Evolutionary conservation across 192 early-diverging fungal genomes (phyloP).

Genomic region (Umbelopsis sp.): DNA sequence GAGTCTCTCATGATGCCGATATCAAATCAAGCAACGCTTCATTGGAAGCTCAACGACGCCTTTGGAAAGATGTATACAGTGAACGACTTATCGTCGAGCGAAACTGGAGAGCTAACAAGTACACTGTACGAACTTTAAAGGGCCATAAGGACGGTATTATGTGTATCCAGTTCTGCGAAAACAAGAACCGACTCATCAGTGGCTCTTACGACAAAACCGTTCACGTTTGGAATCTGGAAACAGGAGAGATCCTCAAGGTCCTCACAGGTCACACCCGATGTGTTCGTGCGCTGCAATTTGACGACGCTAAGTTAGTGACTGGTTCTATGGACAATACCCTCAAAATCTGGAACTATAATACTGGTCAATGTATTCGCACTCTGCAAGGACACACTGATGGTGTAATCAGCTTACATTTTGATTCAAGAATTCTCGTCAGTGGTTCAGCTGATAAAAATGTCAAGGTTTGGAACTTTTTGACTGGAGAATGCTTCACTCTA

Average conservation of each 20-base stretch:
- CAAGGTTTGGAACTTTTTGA: constrained; percentile 82
- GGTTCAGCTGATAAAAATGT: constrained; percentile 85
- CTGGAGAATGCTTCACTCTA: constrained; percentile 69
- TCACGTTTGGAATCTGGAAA: constrained; percentile 85
- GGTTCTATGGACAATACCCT: constrained; percentile 92
- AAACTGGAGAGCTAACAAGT: constrained; percentile 87
- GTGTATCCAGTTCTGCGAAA: constrained; percentile 84
- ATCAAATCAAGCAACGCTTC: neutral
- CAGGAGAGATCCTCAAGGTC: constrained; percentile 70
- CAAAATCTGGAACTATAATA: constrained; percentile 89
- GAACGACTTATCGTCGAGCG: constrained; percentile 92
- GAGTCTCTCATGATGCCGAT: neutral
- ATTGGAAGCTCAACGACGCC: constrained; percentile 47
- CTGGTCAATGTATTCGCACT: constrained; percentile 83
- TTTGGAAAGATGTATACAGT: constrained; percentile 95
- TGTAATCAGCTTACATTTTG: constrained; percentile 84
- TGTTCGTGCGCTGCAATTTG: constrained; percentile 90
- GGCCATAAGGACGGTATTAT: constrained; percentile 88
- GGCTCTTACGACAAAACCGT: constrained; percentile 86
- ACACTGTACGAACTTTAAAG: constrained; percentile 54
- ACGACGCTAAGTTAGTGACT: constrained; percentile 89
- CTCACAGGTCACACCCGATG: constrained; percentile 82
- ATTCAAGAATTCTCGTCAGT: constrained; percentile 72
- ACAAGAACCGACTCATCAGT: constrained; percentile 69
- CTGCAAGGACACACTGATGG: constrained; percentile 77